phyloP scores from a whole-genome alignment of 1,139 yeast genomes.

The Taiozyma sp. region DNA sequence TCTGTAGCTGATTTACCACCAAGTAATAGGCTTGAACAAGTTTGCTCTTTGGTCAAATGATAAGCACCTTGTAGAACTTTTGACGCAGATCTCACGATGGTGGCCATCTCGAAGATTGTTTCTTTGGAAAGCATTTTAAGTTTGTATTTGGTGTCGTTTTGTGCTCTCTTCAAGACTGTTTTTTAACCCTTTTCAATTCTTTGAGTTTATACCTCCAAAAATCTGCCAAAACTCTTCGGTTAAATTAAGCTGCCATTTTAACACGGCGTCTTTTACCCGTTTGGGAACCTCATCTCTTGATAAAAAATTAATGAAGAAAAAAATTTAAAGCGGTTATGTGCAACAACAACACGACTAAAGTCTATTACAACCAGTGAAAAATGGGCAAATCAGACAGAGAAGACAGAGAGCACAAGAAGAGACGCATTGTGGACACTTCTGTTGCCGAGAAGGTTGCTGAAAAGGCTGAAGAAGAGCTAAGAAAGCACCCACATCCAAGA shows the following conservation, averaged over 20 bases:
- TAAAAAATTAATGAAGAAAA: not conserved
- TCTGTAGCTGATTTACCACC: not conserved
- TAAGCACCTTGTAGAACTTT: not conserved
- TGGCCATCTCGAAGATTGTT: not conserved
- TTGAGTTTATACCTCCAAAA: not conserved
- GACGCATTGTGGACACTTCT: conserved; percentile 37
- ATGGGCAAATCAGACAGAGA: not conserved
- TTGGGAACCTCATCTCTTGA: not conserved
- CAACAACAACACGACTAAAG: not conserved
- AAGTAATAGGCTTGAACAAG: not conserved
- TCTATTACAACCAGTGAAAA: not conserved
- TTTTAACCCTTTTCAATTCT: not conserved
- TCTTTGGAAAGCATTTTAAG: not conserved
- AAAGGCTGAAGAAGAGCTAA: conserved; percentile 42
- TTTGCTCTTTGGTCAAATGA: not conserved
- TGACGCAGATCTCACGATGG: not conserved
- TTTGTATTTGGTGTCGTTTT: not conserved
- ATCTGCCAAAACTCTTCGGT: not conserved
- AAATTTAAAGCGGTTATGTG: not conserved
- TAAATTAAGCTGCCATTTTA: not conserved
- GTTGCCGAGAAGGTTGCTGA: conserved; percentile 52
- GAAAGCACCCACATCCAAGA: conserved; percentile 26
- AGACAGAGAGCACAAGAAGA: conserved; percentile 37
- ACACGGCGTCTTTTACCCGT: not conserved
- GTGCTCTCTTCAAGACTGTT: not conserved